Conservation (phyloP, 2,329 filamentous ascomycete genomes). For the Fusarium floridanum region DNA sequence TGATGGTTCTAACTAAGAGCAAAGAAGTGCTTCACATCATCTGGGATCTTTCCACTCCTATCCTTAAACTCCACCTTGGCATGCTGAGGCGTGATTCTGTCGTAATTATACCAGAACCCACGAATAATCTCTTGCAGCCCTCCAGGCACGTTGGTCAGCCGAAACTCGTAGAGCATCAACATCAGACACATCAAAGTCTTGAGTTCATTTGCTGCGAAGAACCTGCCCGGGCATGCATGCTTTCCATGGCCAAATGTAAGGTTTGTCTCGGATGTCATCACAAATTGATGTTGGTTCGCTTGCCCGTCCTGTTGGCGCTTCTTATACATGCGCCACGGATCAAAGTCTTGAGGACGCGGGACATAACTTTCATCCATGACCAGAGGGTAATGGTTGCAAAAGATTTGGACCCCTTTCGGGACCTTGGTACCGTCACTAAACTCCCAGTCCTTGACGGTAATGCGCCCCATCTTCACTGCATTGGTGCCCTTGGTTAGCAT, state of each 20-base stretch:
- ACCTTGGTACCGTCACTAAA: not conserved
- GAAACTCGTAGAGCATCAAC: not conserved
- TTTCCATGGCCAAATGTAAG: not conserved
- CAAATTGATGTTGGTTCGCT: constrained; percentile 9
- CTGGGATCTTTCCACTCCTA: not conserved
- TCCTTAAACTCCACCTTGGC: not conserved
- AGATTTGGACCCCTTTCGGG: not conserved
- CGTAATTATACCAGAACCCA: not conserved
- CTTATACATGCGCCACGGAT: constrained; percentile 7
- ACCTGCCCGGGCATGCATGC: not conserved
- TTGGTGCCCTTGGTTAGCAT: not conserved
- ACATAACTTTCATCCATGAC: not conserved
- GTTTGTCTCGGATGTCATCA: constrained; percentile 10
- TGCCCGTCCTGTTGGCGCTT: constrained; percentile 7
- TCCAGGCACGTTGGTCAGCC: not conserved
- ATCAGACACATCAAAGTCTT: not conserved
- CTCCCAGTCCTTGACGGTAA: not conserved
- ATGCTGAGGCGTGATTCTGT: not conserved
- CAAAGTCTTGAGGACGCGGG: not conserved
- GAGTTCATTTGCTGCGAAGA: not conserved
- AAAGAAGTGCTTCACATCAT: not conserved
- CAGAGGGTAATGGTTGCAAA: not conserved
- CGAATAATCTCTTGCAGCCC: not conserved
- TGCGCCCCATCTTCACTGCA: not conserved
- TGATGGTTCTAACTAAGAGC: not conserved